Conservation (phyloP, 2,329 filamentous ascomycete genomes). For the Pseudocercospora vitis region DNA sequence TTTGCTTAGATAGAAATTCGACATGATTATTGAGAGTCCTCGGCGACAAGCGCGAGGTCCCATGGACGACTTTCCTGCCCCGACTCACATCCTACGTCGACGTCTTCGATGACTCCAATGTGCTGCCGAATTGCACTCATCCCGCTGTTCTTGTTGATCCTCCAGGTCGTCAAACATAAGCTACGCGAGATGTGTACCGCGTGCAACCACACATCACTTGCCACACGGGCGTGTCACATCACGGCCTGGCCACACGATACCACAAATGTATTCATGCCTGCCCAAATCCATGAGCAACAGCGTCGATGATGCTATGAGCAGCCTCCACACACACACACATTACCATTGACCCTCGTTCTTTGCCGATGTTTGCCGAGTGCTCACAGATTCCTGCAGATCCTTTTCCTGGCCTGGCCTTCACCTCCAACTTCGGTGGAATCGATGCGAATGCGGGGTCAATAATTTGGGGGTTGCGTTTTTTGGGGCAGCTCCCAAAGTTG, state of each 20-base stretch:
- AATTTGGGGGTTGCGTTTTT: constrained; percentile 12
- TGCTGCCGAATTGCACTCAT: too few species aligned
- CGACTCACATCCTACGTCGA: too few species aligned
- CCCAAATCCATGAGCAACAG: constrained; percentile 2
- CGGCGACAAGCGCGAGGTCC: too few species aligned
- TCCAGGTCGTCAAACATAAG: too few species aligned
- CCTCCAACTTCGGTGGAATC: constrained; percentile 4
- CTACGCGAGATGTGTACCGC: neutral
- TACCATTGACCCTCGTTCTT: too few species aligned
- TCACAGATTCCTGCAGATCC: constrained; percentile 3
- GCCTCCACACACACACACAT: too few species aligned
- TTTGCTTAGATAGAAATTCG: neutral
- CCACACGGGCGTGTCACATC: constrained; percentile 11
- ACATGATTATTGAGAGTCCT: neutral
- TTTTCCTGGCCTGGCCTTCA: neutral
- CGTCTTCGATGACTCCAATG: too few species aligned
- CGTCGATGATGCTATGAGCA: neutral
- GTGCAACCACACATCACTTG: constrained; percentile 2
- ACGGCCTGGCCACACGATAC: constrained; percentile 7
- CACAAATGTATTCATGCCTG: too few species aligned
- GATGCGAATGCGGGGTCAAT: constrained; percentile 11
- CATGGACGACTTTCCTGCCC: too few species aligned
- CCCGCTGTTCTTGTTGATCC: constrained; percentile 1
- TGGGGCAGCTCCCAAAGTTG: neutral
- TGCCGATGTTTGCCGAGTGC: constrained; percentile 1